Conservation (phyloP, 225 moss, liverwort and hornwort genomes). For the Pleurozium schreberi region DNA sequence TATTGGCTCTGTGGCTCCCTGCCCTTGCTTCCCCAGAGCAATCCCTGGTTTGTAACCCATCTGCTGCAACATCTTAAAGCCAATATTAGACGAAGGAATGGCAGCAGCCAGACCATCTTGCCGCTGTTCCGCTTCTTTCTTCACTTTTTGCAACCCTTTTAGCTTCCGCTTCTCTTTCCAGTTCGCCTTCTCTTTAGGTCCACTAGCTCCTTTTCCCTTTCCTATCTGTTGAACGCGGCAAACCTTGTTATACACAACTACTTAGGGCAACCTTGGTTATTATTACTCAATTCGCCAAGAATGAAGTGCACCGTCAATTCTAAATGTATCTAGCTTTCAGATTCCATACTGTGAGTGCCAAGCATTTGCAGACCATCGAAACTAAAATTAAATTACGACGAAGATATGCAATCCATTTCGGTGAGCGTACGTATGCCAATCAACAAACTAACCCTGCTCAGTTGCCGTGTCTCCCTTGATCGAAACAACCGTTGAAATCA, state of each 20-base stretch:
- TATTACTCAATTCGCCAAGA: neutral
- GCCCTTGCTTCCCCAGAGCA: constrained; percentile 74
- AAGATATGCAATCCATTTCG: neutral
- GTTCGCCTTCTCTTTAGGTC: constrained; percentile 17
- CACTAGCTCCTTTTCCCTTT: constrained; percentile 19
- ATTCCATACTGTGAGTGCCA: neutral
- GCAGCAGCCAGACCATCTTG: constrained; percentile 65
- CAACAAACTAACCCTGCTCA: neutral
- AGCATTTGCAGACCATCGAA: neutral
- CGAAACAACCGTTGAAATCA: neutral
- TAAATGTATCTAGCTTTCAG: neutral
- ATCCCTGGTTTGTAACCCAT: constrained; percentile 89
- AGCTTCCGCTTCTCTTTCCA: constrained; percentile 59
- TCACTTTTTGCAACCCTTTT: constrained; percentile 25
- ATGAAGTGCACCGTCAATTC: neutral
- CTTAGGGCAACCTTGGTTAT: neutral
- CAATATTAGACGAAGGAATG: constrained; percentile 79
- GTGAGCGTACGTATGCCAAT: neutral
- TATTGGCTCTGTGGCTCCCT: constrained; percentile 64
- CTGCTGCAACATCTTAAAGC: constrained; percentile 88
- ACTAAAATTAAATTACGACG: neutral
- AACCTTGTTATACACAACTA: neutral
- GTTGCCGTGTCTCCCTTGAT: neutral
- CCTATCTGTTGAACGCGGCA: constrained; percentile 19
- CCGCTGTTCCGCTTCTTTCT: constrained; percentile 55